Evolutionary conservation across 1,139 yeast species (phyloP).

Genomic region (Geotrichum carabidarum): DNA sequence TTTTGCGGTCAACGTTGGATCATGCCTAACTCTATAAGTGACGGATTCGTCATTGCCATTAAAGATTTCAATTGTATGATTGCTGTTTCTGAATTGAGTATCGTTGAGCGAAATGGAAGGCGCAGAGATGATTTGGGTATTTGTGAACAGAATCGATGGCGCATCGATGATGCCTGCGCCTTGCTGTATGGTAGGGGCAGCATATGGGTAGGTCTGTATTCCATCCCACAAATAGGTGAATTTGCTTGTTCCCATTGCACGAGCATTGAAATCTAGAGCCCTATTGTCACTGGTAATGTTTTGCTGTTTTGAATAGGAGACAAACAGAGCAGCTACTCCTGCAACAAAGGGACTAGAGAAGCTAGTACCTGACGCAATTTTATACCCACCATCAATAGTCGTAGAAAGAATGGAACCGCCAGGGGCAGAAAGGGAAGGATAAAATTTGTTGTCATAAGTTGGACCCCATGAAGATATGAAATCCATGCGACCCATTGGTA

Average conservation of each 20-base stretch:
- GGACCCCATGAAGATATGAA: slow-evolving; percentile 26
- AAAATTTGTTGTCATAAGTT: slow-evolving; percentile 25
- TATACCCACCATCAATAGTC: slow-evolving; percentile 12
- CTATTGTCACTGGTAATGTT: neutral
- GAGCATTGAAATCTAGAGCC: neutral
- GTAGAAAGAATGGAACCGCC: slow-evolving; percentile 24
- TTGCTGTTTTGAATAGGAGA: neutral
- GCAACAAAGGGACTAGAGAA: slow-evolving; percentile 26
- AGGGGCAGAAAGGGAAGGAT: slow-evolving; percentile 25
- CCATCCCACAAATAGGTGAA: neutral
- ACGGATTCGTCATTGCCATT: slow-evolving; percentile 20
- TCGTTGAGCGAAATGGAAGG: slow-evolving; percentile 23
- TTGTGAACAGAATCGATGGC: slow-evolving; percentile 37
- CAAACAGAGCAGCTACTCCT: slow-evolving; percentile 24
- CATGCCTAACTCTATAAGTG: slow-evolving; percentile 17
- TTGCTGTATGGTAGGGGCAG: slow-evolving; percentile 25
- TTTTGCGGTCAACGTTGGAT: slow-evolving; percentile 1
- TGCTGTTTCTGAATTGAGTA: slow-evolving; percentile 20
- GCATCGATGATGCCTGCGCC: slow-evolving; percentile 36
- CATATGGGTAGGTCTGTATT: neutral
- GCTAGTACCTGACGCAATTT: slow-evolving; percentile 22
- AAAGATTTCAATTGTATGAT: slow-evolving; percentile 20
- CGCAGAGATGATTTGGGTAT: slow-evolving; percentile 27
- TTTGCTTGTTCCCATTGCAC: neutral
- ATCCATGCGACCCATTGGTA: slow-evolving; percentile 11